phyloP scores from a whole-genome alignment of 768 basidiomycete genomes.

The Mycena vulgaris region DNA sequence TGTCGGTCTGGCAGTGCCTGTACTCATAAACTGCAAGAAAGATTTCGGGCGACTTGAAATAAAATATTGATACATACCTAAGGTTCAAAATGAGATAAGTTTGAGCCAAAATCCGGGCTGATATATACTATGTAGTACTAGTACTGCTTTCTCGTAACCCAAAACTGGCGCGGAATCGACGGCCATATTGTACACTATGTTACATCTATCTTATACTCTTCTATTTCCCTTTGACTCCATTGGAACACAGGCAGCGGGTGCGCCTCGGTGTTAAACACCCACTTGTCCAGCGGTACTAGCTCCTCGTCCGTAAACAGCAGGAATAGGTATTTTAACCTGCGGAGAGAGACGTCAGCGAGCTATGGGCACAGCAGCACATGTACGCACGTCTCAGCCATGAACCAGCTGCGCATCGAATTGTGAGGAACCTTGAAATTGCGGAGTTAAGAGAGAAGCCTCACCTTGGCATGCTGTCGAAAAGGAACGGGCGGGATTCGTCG shows the following conservation, averaged over 20 bases:
- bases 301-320: constrained; percentile 75
- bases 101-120: too few relatives aligned
- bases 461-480: constrained; percentile 63
- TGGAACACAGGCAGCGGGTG: constrained; percentile 79
- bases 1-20: too few relatives aligned
- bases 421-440: constrained; percentile 39
- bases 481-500: constrained; percentile 61
- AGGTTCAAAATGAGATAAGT: too few relatives aligned
- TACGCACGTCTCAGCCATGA: constrained; percentile 59
- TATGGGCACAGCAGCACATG: neutral
- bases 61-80: constrained; percentile 2
- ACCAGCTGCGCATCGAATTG: constrained; percentile 52
- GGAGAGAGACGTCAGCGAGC: constrained; percentile 4
- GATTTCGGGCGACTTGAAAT: neutral
- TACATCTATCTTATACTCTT: constrained; percentile 55
- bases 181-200: neutral
- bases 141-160: too few relatives aligned
- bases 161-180: too few relatives aligned
- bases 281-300: constrained; percentile 64
- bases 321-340: constrained; percentile 72
- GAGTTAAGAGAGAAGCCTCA: neutral
- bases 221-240: constrained; percentile 70
- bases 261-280: constrained; percentile 80
- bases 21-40: too few relatives aligned
- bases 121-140: too few relatives aligned